Evolutionary conservation across 306 rosid genomes (phyloP).

Genomic region (Prunus armeniaca): DNA sequence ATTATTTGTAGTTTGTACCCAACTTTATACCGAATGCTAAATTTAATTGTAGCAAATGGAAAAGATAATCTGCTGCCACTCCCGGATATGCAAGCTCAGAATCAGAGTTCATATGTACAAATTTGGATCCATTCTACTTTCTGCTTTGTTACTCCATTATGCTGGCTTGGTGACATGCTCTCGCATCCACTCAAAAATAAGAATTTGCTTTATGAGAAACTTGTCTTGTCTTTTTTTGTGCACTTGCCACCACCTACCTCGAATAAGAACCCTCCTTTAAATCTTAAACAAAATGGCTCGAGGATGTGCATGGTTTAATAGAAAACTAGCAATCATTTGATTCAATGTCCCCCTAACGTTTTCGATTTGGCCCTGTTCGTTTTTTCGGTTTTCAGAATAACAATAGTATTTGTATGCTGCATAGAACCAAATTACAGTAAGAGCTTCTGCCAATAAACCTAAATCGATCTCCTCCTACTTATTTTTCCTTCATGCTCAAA

Average conservation of each 20-base stretch:
- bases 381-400: background rate
- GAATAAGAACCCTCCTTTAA: background rate
- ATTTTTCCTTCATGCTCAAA: no score
- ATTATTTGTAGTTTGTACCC: conserved; percentile 1
- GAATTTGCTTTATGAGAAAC: background rate
- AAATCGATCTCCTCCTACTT: no score
- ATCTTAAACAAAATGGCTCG: background rate
- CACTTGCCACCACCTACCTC: background rate
- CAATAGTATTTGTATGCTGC: no score
- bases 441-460: no score
- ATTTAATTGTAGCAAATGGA: background rate
- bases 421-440: no score
- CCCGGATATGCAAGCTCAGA: background rate
- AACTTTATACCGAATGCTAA: background rate
- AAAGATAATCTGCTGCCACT: background rate
- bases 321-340: background rate
- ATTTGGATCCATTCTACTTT: background rate
- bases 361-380: background rate
- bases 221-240: background rate
- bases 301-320: background rate
- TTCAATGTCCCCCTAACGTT: background rate
- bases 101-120: background rate
- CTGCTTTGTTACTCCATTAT: background rate
- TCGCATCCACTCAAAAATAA: background rate
- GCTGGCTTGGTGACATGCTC: background rate